Base-by-base conservation (phyloP, 2,329 filamentous ascomycete species). In the Diaporthe aspalathi region DNA sequence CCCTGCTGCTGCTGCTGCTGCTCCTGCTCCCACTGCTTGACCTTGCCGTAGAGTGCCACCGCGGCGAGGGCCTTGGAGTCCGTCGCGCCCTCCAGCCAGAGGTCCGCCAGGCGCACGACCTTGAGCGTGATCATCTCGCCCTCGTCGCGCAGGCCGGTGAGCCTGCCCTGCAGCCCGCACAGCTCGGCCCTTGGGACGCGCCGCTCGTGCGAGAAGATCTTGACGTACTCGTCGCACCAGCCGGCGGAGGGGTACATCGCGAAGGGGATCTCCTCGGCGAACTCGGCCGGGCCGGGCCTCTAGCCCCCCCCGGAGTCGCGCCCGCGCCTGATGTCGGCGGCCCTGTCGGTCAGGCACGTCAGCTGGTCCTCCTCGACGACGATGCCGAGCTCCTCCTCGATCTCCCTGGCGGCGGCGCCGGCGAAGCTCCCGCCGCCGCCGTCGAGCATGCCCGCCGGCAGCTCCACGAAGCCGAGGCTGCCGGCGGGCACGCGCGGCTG, bases 381-480 rank as follows among this genome's bases (percentile, higher is more conserved):
- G 14, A 91, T 76, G 17, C 87, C 88, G 2, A 90, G 81, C 78
- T 91, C 89, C 80, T 91, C 89, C 72, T 87, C 73, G 12, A 91
- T 89, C 81, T 91, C 89, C 75, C 83, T 84, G 3, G 89, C 89
- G 2, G 89, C 89, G 0, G 84, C 83, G 29, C 89, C 89, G 16
- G 83, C 83, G 76, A 91, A 91, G 35, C 81, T 85, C 0, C 85
- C 87, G 17, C 79, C 80, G 17, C 79, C 80, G 38, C 86, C 85
- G 74, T 91, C 89, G 0, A 91, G 86, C 89, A 91, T 91, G 2
- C 89, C 89, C 0, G 89, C 89, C 0, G 89, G 89, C 16, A 91
- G 75, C 78, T 91, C 89, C 0, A 87, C 83, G 71, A 91, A 89
- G 22, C 82, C 82, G 2, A 91, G 78, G n/a, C 86, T 87, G 0